Conservation (phyloP, 2,329 filamentous ascomycete genomes). For the Calonectria multiphialidica region DNA sequence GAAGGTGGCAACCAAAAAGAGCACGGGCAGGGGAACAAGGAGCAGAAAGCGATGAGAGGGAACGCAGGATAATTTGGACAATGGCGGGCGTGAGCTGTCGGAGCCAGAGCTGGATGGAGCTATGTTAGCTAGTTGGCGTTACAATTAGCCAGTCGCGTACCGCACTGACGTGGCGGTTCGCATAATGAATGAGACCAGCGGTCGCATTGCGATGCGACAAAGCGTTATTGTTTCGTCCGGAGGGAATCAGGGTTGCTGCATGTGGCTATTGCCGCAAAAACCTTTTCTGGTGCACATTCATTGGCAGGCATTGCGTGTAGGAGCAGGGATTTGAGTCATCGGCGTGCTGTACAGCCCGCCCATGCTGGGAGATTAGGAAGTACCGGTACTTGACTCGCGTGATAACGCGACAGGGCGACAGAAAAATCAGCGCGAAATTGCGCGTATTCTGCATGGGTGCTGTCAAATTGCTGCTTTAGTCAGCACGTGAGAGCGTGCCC, state of each 20-base stretch:
- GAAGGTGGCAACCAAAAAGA: slow-evolving; percentile 54
- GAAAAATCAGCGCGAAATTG: slow-evolving; percentile 24
- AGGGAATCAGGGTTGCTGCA: slow-evolving; percentile 17
- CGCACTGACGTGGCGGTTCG: slow-evolving; percentile 21
- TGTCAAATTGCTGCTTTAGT: slow-evolving; percentile 30
- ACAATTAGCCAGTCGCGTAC: neutral
- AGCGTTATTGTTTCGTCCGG: slow-evolving; percentile 23
- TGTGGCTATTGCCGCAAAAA: slow-evolving; percentile 11
- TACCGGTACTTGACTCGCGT: slow-evolving; percentile 33
- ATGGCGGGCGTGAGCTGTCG: neutral
- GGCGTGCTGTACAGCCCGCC: slow-evolving; percentile 32
- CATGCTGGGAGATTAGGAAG: slow-evolving; percentile 23
- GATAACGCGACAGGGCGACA: neutral
- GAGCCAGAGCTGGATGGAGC: slow-evolving; percentile 29
- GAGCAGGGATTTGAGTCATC: slow-evolving; percentile 39
- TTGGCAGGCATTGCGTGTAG: slow-evolving; percentile 32
- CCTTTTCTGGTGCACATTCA: slow-evolving; percentile 12
- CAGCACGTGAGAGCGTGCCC: slow-evolving; percentile 35
- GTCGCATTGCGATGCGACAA: slow-evolving; percentile 21
- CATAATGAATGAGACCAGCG: slow-evolving; percentile 18
- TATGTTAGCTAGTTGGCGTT: slow-evolving; percentile 21
- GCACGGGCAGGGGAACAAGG: slow-evolving; percentile 51
- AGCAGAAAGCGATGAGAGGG: slow-evolving; percentile 50
- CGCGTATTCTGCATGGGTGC: neutral
- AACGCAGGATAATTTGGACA: neutral